A percentile compares a stretch with the other conserved stretches of the same genome.
These are phyloP conservation scores for Monilinia aucupariae DNA, from an alignment of 2,329 filamentous ascomycete species.

Conservation along the genomic window DNA sequence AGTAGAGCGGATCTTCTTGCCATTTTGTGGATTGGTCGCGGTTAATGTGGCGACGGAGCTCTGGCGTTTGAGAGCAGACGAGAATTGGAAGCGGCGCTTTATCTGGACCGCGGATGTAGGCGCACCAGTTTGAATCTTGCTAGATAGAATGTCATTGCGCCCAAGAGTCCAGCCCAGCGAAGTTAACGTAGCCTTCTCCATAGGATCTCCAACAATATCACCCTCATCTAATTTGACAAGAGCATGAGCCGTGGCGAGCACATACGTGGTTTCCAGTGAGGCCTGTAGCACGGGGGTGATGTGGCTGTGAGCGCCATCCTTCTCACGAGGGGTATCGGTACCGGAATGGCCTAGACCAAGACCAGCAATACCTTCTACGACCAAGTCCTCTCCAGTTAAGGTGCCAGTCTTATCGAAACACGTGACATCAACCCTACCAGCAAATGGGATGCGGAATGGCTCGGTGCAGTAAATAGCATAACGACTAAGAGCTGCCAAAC, in stretches of 20 bases:
- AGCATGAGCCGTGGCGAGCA: constrained; percentile 90
- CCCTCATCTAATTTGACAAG: constrained; percentile 95
- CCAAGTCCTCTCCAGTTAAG: constrained; percentile 89
- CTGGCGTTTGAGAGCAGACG: constrained; percentile 90
- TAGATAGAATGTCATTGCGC: constrained; percentile 75
- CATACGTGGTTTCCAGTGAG: constrained; percentile 78
- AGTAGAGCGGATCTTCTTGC: constrained; percentile 73
- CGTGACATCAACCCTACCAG: constrained; percentile 88
- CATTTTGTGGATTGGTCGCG: constrained; percentile 63
- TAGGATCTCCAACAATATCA: constrained; percentile 94
- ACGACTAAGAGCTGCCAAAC: constrained; percentile 87
- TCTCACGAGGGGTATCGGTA: constrained; percentile 59
- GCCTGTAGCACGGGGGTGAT: constrained; percentile 67
- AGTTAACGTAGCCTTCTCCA: constrained; percentile 92
- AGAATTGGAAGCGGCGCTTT: constrained; percentile 97
- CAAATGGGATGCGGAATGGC: constrained; percentile 95
- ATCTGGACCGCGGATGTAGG: constrained; percentile 78
- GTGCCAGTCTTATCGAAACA: constrained; percentile 99
- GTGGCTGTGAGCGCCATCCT: constrained; percentile 76
- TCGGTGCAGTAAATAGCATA: constrained; percentile 98
- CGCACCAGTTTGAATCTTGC: constrained; percentile 51
- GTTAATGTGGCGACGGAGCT: constrained; percentile 86
- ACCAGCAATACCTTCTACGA: constrained; percentile 94
- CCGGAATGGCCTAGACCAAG: constrained; percentile 66
- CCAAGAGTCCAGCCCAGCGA: constrained; percentile 93